Evolutionary conservation across 495 filamentous ascomycete genomes (phyloP).

Genomic region (Hyphodiscus hymeniophilus): DNA sequence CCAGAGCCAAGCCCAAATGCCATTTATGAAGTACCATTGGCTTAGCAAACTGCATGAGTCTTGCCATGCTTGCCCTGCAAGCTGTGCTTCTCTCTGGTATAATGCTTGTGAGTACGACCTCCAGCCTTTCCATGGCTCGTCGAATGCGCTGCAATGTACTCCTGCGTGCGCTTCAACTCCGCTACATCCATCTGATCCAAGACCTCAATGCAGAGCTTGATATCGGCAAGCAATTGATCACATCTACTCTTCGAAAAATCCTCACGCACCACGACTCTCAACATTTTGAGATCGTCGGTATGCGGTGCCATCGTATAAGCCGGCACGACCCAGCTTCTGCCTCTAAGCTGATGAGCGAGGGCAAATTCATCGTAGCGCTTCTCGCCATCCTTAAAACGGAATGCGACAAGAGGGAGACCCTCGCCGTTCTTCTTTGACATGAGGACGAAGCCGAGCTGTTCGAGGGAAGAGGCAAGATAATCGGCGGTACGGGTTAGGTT

Average conservation of each 20-base stretch:
- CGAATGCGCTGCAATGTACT: slow-evolving; percentile 52
- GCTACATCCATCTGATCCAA: slow-evolving; percentile 67
- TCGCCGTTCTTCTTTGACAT: slow-evolving; percentile 67
- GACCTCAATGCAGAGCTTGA: slow-evolving; percentile 59
- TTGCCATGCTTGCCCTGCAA: slow-evolving; percentile 84
- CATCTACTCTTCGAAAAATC: slow-evolving; percentile 75
- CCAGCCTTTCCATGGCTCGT: slow-evolving; percentile 38
- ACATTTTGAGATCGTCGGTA: slow-evolving; percentile 68
- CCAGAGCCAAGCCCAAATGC: too few species aligned
- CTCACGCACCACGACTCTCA: slow-evolving; percentile 82
- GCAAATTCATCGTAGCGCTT: slow-evolving; percentile 76
- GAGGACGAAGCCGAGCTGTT: slow-evolving; percentile 71
- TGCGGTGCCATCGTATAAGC: slow-evolving; percentile 94
- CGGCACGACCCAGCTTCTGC: slow-evolving; percentile 82
- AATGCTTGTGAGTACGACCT: slow-evolving; percentile 55
- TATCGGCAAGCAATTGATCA: slow-evolving; percentile 62
- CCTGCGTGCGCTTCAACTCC: slow-evolving; percentile 53
- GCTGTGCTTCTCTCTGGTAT: slow-evolving; percentile 69
- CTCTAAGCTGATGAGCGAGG: slow-evolving; percentile 71
- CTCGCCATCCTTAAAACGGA: slow-evolving; percentile 49
- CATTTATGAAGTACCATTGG: too few species aligned
- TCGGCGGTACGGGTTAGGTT: slow-evolving; percentile 79
- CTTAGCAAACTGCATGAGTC: slow-evolving; percentile 75
- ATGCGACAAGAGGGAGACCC: slow-evolving; percentile 81
- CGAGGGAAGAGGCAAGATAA: slow-evolving; percentile 63